These are phyloP conservation scores for Cryptosporidium parvum DNA, from an alignment of 169 alveolate genomes.

Conservation along the genomic window DNA sequence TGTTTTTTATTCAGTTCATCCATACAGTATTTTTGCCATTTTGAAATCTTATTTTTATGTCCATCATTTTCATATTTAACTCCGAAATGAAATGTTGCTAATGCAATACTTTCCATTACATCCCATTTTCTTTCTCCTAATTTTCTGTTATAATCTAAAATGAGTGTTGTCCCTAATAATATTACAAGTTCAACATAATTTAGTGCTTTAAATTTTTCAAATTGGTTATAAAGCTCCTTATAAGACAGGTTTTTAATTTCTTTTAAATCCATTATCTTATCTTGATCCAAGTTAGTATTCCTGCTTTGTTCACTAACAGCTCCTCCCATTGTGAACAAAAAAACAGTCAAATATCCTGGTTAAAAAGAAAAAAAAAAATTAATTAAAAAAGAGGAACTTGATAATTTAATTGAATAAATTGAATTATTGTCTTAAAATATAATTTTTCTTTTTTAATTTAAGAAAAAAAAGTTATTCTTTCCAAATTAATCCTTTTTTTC, in stretches of 20 bases:
- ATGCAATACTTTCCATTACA: constrained; percentile 49
- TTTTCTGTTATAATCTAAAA: constrained; percentile 16
- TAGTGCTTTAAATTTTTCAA: background rate
- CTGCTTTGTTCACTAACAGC: background rate
- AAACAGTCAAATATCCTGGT: background rate
- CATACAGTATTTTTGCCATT: constrained; percentile 66
- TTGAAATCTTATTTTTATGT: constrained; percentile 12
- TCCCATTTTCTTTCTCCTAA: constrained; percentile 52
- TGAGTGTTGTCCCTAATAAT: constrained; percentile 23
- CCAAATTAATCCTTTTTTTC: background rate
- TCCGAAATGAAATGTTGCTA: constrained; percentile 27
- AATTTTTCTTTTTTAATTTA: no score
- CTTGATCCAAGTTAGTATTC: no score
- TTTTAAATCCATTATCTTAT: background rate
- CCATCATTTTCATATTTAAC: background rate
- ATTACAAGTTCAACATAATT: background rate
- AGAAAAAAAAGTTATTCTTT: background rate
- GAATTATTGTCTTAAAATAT: no score
- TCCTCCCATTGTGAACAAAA: background rate
- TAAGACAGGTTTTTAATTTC: background rate
- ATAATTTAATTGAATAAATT: no score
- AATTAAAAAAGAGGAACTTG: no score
- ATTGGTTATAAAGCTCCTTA: background rate
- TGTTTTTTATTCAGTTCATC: constrained; percentile 26
- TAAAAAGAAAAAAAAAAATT: no score